Percentiles rank a stretch among this genome's conserved stretches.
Conservation (phyloP, 129 eudicot genomes). For the Daucus carota region DNA sequence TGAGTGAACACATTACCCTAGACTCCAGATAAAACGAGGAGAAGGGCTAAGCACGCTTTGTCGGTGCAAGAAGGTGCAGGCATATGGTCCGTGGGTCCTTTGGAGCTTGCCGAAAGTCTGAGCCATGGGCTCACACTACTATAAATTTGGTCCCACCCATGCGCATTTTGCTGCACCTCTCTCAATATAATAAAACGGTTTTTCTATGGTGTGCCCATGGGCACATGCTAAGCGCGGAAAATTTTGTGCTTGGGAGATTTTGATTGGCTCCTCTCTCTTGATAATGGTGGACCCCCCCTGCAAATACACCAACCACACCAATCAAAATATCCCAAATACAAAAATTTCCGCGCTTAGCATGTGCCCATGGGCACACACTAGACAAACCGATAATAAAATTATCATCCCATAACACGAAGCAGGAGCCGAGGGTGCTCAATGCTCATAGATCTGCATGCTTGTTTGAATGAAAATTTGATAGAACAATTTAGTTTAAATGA, state of each 20-base stretch:
- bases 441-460: neutral
- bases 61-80: conserved; percentile 36
- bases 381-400: too few relatives aligned
- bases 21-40: neutral
- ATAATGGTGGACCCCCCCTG: too few relatives aligned
- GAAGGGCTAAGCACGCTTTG: conserved; percentile 62
- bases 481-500: neutral
- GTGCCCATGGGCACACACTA: too few relatives aligned
- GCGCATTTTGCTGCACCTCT: neutral
- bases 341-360: too few relatives aligned
- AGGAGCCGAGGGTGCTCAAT: neutral
- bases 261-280: too few relatives aligned
- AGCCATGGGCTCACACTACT: conserved; percentile 21
- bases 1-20: conserved; percentile 1
- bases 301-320: too few relatives aligned
- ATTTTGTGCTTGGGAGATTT: too few relatives aligned
- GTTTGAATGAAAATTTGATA: neutral
- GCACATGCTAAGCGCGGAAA: too few relatives aligned
- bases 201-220: too few relatives aligned
- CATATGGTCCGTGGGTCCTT: conserved; percentile 29
- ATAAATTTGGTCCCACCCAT: conserved; percentile 10
- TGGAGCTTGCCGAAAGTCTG: conserved; percentile 34
- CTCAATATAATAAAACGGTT: neutral
- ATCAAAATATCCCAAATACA: too few relatives aligned
- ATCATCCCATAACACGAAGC: neutral